phyloP scores from a whole-genome alignment of 2,329 filamentous ascomycete genomes.

The Aspergillus quadricinctus region DNA sequence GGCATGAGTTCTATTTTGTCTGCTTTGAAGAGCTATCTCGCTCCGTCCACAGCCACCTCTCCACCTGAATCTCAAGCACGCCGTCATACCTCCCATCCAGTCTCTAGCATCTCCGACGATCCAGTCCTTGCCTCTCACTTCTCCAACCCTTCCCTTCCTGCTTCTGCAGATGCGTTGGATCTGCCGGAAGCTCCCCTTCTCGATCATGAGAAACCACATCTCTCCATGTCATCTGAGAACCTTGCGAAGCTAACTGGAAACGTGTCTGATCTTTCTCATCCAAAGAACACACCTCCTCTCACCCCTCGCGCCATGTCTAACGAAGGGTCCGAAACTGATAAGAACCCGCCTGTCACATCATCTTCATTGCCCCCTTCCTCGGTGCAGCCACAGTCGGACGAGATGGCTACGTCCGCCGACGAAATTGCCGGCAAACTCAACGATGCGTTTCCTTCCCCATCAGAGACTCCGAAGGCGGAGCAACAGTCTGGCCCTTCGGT shows the following conservation, averaged over 20 bases:
- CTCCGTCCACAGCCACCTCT: conserved; percentile 29
- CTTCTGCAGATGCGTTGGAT: conserved; percentile 44
- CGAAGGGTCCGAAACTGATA: conserved; percentile 43
- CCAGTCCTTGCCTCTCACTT: conserved; percentile 64
- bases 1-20: conserved; percentile 40
- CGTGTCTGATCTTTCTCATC: conserved; percentile 52
- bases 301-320: conserved; percentile 82
- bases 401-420: conserved; percentile 27
- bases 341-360: conserved; percentile 24
- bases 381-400: conserved; percentile 16
- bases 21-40: conserved; percentile 43
- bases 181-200: conserved; percentile 49
- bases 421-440: conserved; percentile 35
- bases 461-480: conserved; percentile 13
- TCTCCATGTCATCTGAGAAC: conserved; percentile 43
- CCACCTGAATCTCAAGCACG: conserved; percentile 33
- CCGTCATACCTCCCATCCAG: conserved; percentile 50
- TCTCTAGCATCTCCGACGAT: conserved; percentile 62
- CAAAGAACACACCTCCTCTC: conserved; percentile 89
- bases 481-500: conserved; percentile 55
- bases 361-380: conserved; percentile 20
- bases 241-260: conserved; percentile 74
- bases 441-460: conserved; percentile 30
- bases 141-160: conserved; percentile 60
- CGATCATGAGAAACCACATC: conserved; percentile 39